Evolutionary conservation across 768 basidiomycete genomes (phyloP), one percentile per base, ranked within the genome.

Genomic region (Flagelloscypha sp.): DNA sequence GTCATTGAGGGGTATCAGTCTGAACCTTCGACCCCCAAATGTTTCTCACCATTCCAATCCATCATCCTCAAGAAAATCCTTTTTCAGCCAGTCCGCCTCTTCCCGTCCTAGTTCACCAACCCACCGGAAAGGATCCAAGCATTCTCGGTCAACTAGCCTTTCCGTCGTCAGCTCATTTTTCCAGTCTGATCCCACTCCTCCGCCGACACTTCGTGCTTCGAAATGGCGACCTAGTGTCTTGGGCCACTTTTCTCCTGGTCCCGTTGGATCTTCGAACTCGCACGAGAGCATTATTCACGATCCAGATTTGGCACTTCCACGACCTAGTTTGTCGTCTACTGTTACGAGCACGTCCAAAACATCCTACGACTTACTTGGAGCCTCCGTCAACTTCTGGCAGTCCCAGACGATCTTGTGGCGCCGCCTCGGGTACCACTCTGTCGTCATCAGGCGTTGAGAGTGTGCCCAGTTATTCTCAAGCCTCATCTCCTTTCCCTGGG

Each of bases 171-270:
- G 70, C 24, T 66, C 66, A 33, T 54, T 76, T 48, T 68, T 66
- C 58, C 58, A 24, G 64, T 30, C 48, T 61, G 45, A 52, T 54
- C 30, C 49, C 65, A 17, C 63, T 63, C 30, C 49, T 46, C 24
- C 55, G 50, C 41, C 52, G 57, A 29, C 57, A 55, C 31, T 54
- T 59, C 15, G 46, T 18, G 48, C 61, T 8, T 62, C 71, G 33
- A 70, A 59, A 55, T 78, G 73, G 72, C 66, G 76, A n/a, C 77
- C 81, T 8, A 75, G 68, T 42, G 70, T 84, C 16, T 54, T 81
- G 16, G 76, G 73, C 5, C 74, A 82, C 44, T 83, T 83, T 48
- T 59, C 69, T 19, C 65, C 71, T 36, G 47, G 65, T 35, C n/a
- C n/a, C n/a, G n/a, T n/a, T n/a, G n/a, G n/a, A n/a, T n/a, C n/a